Evolutionary conservation across 2,329 filamentous ascomycete species (phyloP).

Genomic region (Ampelomyces quisqualis): DNA sequence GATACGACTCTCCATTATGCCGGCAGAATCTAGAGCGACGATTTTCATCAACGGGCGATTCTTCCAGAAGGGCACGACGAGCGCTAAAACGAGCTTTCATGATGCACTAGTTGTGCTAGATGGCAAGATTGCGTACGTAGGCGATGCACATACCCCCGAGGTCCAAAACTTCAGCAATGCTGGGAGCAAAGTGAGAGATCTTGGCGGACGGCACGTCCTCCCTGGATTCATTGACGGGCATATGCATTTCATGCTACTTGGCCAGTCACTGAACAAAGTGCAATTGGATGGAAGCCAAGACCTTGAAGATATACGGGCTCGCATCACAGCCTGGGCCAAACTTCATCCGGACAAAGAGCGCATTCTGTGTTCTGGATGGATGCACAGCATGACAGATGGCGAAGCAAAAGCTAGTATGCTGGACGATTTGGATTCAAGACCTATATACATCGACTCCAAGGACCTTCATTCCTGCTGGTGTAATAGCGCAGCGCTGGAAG

Average conservation of each 20-base stretch:
- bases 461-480: conserved; percentile 60
- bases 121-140: conserved; percentile 48
- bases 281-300: conserved; percentile 51
- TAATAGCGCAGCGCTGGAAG: conserved; percentile 54
- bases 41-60: conserved; percentile 35
- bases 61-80: conserved; percentile 15
- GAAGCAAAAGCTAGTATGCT: conserved; percentile 53
- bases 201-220: conserved; percentile 47
- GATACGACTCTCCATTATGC: no score
- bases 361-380: conserved; percentile 58
- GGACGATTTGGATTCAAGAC: conserved; percentile 54
- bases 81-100: conserved; percentile 10
- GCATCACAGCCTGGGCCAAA: conserved; percentile 50
- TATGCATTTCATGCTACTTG: conserved; percentile 59
- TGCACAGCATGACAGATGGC: conserved; percentile 58
- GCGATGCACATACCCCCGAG: conserved; percentile 23
- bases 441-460: conserved; percentile 59
- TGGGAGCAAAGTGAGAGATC: conserved; percentile 31
- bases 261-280: conserved; percentile 56
- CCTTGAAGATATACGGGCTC: conserved; percentile 52
- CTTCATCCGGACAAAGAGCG: conserved; percentile 50
- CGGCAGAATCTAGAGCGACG: conserved; percentile 7
- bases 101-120: conserved; percentile 45
- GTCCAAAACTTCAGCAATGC: conserved; percentile 30
- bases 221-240: conserved; percentile 61